Evolutionary conservation across 1,284 basidiomycete species (phyloP), one percentile per base, ranked within the genome.

Genomic region (Trichosporon asahii): DNA sequence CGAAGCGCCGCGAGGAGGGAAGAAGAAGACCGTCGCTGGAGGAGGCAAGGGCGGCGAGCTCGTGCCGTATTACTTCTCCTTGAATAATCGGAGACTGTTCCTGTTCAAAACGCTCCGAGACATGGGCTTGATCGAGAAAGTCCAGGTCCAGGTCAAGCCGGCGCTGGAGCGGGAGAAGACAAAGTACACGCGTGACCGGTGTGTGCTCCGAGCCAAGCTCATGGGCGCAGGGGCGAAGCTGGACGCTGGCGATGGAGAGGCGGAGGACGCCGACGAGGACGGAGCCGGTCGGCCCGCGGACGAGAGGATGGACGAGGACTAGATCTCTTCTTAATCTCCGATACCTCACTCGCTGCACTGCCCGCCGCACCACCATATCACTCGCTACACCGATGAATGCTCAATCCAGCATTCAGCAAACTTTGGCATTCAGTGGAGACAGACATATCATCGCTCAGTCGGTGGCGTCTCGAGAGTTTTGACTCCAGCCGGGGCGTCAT

Each of bases 71-170:
- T 72, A 72, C 71, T 72, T 70, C 29, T 72, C 71, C 49, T 66
- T 72, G 46, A 72, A 72, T 25, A 72, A 72, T 33, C 68, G 71
- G 12, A 69, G 71, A 2, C 35, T 72, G 40, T 72, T 60, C 55
- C 67, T 72, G 12, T 72, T 72, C 71, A 72, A 72, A 65, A 68
- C 69, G 29, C 69, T 72, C 23, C 65, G 66, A 61, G 37, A 53
- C n/a, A 40, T 57, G 29, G 71, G 71, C 40, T 9, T 61, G 14
- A 33, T 72, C 44, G 65, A 70, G n/a, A 72, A 15, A 29, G 60
- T 72, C 21, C 63, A 53, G 8, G 71, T 72, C 12, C 71, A 72
- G 53, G 71, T 72, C 55, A 72, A 72, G 71, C 71, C 71, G 33
- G 71, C 71, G 31, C 71, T 72, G 12, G 71, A 72, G 27, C 71